phyloP scores from a whole-genome alignment of 805 yeast species.

The Cyberlindnera saturnus region DNA sequence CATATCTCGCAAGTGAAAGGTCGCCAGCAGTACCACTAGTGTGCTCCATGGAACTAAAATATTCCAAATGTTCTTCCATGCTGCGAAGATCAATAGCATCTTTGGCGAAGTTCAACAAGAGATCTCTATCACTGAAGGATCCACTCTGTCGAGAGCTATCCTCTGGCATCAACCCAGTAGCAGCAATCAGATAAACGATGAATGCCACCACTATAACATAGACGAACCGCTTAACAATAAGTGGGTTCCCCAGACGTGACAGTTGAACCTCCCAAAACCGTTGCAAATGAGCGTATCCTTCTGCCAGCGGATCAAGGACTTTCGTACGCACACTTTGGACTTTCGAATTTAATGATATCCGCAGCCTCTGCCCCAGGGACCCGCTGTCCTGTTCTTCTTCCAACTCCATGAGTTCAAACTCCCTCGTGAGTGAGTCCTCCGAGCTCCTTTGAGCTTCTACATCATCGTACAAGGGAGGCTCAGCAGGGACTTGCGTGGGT shows the following conservation, averaged over 20 bases:
- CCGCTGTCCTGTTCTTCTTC: slow-evolving; percentile 1
- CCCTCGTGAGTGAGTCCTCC: slow-evolving; percentile 12
- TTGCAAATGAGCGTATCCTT: slow-evolving; percentile 26
- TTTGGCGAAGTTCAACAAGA: slow-evolving; percentile 43
- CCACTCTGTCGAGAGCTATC: slow-evolving; percentile 39
- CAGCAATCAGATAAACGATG: slow-evolving; percentile 50
- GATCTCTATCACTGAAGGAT: slow-evolving; percentile 55
- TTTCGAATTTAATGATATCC: background rate
- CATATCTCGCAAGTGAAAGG: slow-evolving; percentile 58
- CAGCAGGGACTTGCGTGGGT: slow-evolving; percentile 15
- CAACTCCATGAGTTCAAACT: slow-evolving; percentile 36
- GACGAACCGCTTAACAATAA: slow-evolving; percentile 70
- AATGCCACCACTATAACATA: slow-evolving; percentile 63
- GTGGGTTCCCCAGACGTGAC: slow-evolving; percentile 74
- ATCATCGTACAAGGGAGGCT: slow-evolving; percentile 26
- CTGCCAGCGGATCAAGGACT: slow-evolving; percentile 45
- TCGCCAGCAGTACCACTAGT: slow-evolving; percentile 88
- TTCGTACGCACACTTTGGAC: slow-evolving; percentile 6
- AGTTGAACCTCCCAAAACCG: slow-evolving; percentile 51
- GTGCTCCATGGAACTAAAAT: slow-evolving; percentile 50
- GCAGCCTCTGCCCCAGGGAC: slow-evolving; percentile 5
- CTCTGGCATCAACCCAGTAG: slow-evolving; percentile 48
- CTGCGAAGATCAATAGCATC: slow-evolving; percentile 44
- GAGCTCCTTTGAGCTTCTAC: slow-evolving; percentile 1
- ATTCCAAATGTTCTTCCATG: slow-evolving; percentile 23